These are phyloP conservation scores for Chaetothyriales sp. DNA, from an alignment of 2,329 filamentous ascomycete genomes.

Conservation along the genomic window DNA sequence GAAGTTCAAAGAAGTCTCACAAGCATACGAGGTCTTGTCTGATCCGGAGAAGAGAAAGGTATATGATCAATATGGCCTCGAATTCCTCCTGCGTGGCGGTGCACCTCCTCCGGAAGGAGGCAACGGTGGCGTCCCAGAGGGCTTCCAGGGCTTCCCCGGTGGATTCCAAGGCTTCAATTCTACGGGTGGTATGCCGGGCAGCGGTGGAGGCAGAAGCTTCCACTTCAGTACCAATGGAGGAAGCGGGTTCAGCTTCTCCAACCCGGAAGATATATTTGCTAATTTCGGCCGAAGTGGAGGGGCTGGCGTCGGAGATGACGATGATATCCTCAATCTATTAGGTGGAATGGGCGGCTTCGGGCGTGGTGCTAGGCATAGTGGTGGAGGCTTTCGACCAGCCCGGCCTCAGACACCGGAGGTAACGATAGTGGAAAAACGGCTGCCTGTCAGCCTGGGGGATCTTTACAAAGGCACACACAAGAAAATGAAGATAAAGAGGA, in stretches of 20 bases:
- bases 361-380: slow-evolving; percentile 23
- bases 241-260: slow-evolving; percentile 68
- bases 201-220: slow-evolving; percentile 33
- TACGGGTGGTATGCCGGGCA: slow-evolving; percentile 36
- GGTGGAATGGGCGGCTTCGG: slow-evolving; percentile 30
- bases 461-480: slow-evolving; percentile 75
- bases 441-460: slow-evolving; percentile 75
- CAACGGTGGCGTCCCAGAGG: slow-evolving; percentile 40
- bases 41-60: slow-evolving; percentile 93
- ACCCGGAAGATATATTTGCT: slow-evolving; percentile 69
- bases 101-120: slow-evolving; percentile 47
- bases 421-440: slow-evolving; percentile 71
- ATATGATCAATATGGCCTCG: slow-evolving; percentile 88
- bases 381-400: slow-evolving; percentile 22
- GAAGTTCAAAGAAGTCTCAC: slow-evolving; percentile 95
- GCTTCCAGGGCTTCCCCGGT: slow-evolving; percentile 31
- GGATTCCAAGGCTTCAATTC: slow-evolving; percentile 35
- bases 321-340: slow-evolving; percentile 42
- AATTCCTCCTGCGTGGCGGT: slow-evolving; percentile 75
- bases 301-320: slow-evolving; percentile 39
- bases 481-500: slow-evolving; percentile 97
- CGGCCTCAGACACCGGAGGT: slow-evolving; percentile 56
- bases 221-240: slow-evolving; percentile 37
- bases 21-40: slow-evolving; percentile 94
- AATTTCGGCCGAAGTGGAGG: slow-evolving; percentile 46